phyloP scores from a whole-genome alignment of 139 green algal species.

The Dunaliella primolecta region DNA sequence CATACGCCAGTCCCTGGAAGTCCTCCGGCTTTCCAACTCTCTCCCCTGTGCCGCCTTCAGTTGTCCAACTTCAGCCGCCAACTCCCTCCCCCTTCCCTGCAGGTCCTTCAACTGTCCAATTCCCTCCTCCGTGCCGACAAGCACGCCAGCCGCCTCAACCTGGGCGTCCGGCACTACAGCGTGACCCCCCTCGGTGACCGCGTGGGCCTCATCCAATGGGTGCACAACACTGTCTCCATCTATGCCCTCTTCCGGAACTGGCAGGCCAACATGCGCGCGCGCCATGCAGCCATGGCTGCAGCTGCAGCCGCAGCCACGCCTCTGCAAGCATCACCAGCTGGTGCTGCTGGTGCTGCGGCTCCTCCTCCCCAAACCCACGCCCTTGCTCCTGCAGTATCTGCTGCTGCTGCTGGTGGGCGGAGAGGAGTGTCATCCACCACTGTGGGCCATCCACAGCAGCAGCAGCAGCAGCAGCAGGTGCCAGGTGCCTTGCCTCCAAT shows the following conservation, averaged over 20 bases:
- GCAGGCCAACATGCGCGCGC: slow-evolving; percentile 54
- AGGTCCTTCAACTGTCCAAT: slow-evolving; percentile 58
- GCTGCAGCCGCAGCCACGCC: slow-evolving; percentile 17
- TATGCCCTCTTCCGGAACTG: slow-evolving; percentile 74
- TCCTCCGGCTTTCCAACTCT: slow-evolving; percentile 51
- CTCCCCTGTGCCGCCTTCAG: slow-evolving; percentile 44
- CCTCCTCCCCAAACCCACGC: slow-evolving; percentile 3
- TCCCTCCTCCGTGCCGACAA: slow-evolving; percentile 41
- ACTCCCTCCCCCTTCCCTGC: too few relatives aligned
- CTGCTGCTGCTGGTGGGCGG: slow-evolving; percentile 3
- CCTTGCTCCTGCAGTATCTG: slow-evolving; percentile 16
- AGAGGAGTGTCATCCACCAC: too few relatives aligned
- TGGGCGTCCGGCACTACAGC: slow-evolving; percentile 48
- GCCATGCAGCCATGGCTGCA: slow-evolving; percentile 42
- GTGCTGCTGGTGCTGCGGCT: not conserved
- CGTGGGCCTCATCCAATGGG: slow-evolving; percentile 85
- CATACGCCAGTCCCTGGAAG: too few relatives aligned
- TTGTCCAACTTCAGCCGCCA: too few relatives aligned
- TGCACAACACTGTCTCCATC: slow-evolving; percentile 69
- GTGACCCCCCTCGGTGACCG: slow-evolving; percentile 73
- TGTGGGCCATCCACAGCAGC: too few relatives aligned
- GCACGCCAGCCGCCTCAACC: slow-evolving; percentile 1
- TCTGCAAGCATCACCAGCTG: not conserved
- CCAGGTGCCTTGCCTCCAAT: slow-evolving; percentile 9
- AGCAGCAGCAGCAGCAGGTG: not conserved